phyloP scores from a whole-genome alignment of 108 stramenopile species.

The Nannochloropsis oceanica region DNA sequence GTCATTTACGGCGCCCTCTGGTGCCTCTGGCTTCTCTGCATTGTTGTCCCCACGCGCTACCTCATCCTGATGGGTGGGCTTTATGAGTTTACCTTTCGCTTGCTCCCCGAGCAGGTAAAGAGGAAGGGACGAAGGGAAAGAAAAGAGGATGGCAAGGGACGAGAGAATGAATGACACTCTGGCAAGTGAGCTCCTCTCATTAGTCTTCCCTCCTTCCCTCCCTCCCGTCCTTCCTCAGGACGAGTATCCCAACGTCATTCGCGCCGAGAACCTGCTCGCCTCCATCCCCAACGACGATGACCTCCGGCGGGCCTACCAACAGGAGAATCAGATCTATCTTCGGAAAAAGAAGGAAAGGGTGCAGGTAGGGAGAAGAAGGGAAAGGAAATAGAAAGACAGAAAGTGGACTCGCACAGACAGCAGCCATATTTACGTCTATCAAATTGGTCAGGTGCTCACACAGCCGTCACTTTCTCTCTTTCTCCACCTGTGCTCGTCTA shows the following conservation, averaged over 20 bases:
- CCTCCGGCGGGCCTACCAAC: not conserved
- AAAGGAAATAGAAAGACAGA: not conserved
- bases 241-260: not conserved
- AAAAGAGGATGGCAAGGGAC: not conserved
- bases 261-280: not conserved
- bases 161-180: not conserved
- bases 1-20: not conserved
- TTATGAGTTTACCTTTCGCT: not conserved
- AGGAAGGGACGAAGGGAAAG: too few species aligned
- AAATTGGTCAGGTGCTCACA: not conserved
- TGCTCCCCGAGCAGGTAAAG: not conserved
- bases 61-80: not conserved
- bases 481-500: too few species aligned
- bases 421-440: not conserved
- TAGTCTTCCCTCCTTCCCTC: not conserved
- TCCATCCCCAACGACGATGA: not conserved
- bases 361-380: not conserved
- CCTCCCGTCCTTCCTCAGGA: not conserved
- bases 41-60: not conserved
- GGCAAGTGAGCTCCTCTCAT: not conserved
- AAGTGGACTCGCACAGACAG: not conserved
- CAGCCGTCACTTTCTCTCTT: not conserved
- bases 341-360: not conserved
- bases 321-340: not conserved
- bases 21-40: not conserved